Percentiles rank a stretch among this genome's conserved stretches.
phyloP scores from a whole-genome alignment of 2,329 filamentous ascomycete species.

The Pseudogymnoascus sp. region DNA sequence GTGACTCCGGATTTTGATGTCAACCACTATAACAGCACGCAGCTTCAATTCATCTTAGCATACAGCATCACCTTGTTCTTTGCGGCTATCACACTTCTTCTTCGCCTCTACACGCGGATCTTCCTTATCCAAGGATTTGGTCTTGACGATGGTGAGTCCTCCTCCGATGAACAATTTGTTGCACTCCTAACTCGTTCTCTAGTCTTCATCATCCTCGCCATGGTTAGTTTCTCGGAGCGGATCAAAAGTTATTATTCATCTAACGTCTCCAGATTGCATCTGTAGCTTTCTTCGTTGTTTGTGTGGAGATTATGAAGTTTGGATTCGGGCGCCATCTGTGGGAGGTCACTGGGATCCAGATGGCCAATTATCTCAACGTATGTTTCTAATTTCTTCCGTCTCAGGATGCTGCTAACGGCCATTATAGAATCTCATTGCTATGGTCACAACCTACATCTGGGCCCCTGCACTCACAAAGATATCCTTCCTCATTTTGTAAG shows the following conservation, averaged over 20 bases:
- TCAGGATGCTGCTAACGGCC: not conserved
- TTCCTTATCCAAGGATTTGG: not conserved
- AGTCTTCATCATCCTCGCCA: constrained; percentile 5
- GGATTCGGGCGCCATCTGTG: not conserved
- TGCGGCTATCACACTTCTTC: not conserved
- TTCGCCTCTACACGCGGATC: not conserved
- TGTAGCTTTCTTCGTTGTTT: not conserved
- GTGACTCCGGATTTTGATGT: constrained; percentile 1
- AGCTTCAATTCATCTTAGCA: not conserved
- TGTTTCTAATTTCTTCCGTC: not conserved
- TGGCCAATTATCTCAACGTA: constrained; percentile 4
- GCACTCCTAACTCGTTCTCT: not conserved
- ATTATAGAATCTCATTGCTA: not conserved
- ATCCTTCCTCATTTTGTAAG: constrained; percentile 4
- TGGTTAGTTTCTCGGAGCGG: not conserved
- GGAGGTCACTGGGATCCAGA: not conserved
- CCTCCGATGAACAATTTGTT: not conserved
- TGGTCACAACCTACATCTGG: constrained; percentile 5
- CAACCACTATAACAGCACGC: not conserved
- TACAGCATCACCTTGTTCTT: not conserved
- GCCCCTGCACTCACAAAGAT: constrained; percentile 4
- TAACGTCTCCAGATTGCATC: not conserved
- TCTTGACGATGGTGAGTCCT: constrained; percentile 2
- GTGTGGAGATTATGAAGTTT: constrained; percentile 2
- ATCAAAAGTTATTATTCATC: not conserved